These are phyloP conservation scores for Calvatia gigantea DNA, from an alignment of 768 basidiomycete genomes.

Conservation along the genomic window DNA sequence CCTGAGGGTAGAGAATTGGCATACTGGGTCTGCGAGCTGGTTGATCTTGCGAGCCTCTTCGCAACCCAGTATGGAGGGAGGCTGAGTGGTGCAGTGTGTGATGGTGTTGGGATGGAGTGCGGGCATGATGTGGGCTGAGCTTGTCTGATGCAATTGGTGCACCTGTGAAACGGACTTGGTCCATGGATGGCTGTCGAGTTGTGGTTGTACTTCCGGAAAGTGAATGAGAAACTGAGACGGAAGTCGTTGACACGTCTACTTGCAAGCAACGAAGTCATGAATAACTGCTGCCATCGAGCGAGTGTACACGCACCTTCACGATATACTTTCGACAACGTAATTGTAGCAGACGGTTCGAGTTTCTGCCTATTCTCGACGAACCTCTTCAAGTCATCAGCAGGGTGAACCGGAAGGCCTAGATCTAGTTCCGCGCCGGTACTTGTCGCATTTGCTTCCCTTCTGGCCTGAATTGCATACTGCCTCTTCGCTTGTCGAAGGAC, in stretches of 20 bases:
- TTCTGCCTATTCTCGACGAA: constrained; percentile 8
- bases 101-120: constrained; percentile 7
- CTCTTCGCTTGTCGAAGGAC: constrained; percentile 32
- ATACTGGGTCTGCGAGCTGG: constrained; percentile 24
- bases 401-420: constrained; percentile 12
- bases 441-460: constrained; percentile 15
- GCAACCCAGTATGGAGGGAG: constrained; percentile 22
- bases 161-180: neutral
- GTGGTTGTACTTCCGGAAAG: neutral
- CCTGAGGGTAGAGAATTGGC: constrained; percentile 18
- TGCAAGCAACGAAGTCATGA: neutral
- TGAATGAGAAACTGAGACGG: neutral
- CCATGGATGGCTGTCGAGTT: neutral
- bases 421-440: neutral
- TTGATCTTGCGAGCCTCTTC: constrained; percentile 12
- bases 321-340: neutral
- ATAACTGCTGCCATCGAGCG: neutral
- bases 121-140: constrained; percentile 4
- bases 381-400: constrained; percentile 15
- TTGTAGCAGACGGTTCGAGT: constrained; percentile 8
- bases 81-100: constrained; percentile 20
- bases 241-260: neutral
- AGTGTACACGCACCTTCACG: neutral
- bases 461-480: constrained; percentile 11
- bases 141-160: neutral